phyloP scores from a whole-genome alignment of 2,329 filamentous ascomycete genomes.

The Alternaria sp. region DNA sequence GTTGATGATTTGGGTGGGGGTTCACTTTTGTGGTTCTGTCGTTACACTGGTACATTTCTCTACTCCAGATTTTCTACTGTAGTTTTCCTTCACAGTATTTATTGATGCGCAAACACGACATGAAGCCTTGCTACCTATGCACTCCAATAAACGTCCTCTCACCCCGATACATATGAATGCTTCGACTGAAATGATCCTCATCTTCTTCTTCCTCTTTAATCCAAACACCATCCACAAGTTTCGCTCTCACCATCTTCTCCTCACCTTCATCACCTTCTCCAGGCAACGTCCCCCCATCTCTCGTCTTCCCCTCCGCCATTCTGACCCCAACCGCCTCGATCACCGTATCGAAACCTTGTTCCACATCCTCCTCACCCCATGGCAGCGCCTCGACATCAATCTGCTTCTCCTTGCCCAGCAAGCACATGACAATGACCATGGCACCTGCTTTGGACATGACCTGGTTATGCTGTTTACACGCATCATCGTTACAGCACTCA shows the following conservation, averaged over 20 bases:
- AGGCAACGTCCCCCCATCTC: slow-evolving; percentile 16
- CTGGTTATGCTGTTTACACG: slow-evolving; percentile 85
- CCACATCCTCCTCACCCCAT: slow-evolving; percentile 79
- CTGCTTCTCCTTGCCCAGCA: slow-evolving; percentile 76
- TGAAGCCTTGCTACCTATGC: slow-evolving; percentile 22
- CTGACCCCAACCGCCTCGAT: slow-evolving; percentile 74
- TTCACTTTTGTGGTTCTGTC: too few species aligned
- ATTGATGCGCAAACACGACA: neutral
- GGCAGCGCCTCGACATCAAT: slow-evolving; percentile 87
- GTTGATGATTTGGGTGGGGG: neutral
- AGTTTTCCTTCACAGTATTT: neutral
- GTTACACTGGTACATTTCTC: neutral
- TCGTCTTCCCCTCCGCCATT: slow-evolving; percentile 49
- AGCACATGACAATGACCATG: slow-evolving; percentile 78
- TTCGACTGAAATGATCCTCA: slow-evolving; percentile 45
- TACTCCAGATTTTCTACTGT: neutral
- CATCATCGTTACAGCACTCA: slow-evolving; percentile 87
- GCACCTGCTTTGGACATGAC: slow-evolving; percentile 95
- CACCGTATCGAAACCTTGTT: slow-evolving; percentile 82
- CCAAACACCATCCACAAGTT: slow-evolving; percentile 54
- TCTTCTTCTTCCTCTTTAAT: slow-evolving; percentile 48
- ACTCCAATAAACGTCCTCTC: slow-evolving; percentile 48
- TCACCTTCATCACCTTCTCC: slow-evolving; percentile 60
- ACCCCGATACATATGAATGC: slow-evolving; percentile 45
- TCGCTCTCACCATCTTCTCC: slow-evolving; percentile 53